Base-by-base conservation (phyloP, 768 basidiomycete genomes). In the Boletales sp. region DNA sequence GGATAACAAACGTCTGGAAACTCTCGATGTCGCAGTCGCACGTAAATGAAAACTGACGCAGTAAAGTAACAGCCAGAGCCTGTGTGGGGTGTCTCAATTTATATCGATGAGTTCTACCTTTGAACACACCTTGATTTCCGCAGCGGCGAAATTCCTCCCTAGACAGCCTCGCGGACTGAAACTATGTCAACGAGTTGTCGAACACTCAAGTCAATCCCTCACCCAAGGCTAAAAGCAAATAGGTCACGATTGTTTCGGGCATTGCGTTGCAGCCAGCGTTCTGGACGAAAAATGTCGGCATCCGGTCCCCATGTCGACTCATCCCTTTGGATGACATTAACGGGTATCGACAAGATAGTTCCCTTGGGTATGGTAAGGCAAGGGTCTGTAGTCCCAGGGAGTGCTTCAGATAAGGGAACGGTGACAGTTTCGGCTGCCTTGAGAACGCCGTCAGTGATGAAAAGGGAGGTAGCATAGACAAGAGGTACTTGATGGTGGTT, bases 1-100 rank as follows among this genome's bases (percentile, higher is more conserved):
- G 76, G 45, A 85, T 74, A 12, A 85, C 83, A 51, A 84, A 84
- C 45, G 82, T 82, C 56, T 83, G 81, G 63, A 84, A 84, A 19
- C 79, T 61, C 56, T 84, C 82, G 41, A 84, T 83, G 32, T 82
- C 70, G 43, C 69, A 57, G 18, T 69, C 61, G 52, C 78, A 79
- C 4, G 72, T 66, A 57, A 84, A 82, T 8, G 75, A 71, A 60
- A 82, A 85, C 31, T 77, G 75, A 30, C 70, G 74, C 56, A 84
- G 60, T 31, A 85, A 74, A 11, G 76, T 73, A 19, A 79, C 63
- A 27, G 74, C 69, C 45, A 82, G 67, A n/a, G 65, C 70, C 69
- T 68, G 24, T 43, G 34, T 38, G 32, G 29, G 32, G 18, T 29
- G n/a, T 47, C 27, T 53, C 39, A 45, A 45, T 18, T 29, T 11